Conservation (phyloP, 2,329 filamentous ascomycete genomes). For the Chaetothyriales sp. region DNA sequence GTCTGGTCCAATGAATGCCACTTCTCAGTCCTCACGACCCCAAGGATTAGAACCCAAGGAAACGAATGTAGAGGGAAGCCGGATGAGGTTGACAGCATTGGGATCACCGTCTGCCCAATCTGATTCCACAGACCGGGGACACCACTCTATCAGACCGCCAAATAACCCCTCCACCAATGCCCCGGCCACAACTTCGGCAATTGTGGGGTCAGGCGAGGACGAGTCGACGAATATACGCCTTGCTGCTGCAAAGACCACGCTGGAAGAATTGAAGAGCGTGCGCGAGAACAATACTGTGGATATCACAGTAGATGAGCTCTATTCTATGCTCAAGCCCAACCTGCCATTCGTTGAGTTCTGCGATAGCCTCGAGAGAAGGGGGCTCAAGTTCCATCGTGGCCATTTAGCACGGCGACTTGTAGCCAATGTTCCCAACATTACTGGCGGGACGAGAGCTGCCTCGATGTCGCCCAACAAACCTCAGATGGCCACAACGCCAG, state of each 20-base stretch:
- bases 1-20: not conserved
- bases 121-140: not conserved
- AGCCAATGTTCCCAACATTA: slow-evolving; percentile 19
- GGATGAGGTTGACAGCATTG: not conserved
- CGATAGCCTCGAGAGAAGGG: slow-evolving; percentile 35
- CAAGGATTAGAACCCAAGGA: not conserved
- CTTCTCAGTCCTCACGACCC: not conserved
- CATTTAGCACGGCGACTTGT: slow-evolving; percentile 38
- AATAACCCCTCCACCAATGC: not conserved
- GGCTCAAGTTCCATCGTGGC: slow-evolving; percentile 36
- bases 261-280: slow-evolving; percentile 30
- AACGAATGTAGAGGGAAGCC: no score
- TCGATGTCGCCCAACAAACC: not conserved
- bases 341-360: slow-evolving; percentile 43
- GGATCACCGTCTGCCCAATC: not conserved
- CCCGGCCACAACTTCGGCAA: not conserved
- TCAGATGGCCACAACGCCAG: not conserved
- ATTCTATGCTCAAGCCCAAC: slow-evolving; percentile 36
- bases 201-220: slow-evolving; percentile 17
- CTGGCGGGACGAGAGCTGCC: not conserved
- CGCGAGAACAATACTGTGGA: slow-evolving; percentile 28
- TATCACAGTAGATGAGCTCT: slow-evolving; percentile 27
- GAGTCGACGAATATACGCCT: slow-evolving; percentile 38
- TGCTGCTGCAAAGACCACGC: slow-evolving; percentile 35
- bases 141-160: no score